A percentile compares a stretch with the other conserved stretches of the same genome.
phyloP scores from a whole-genome alignment of 345 rosid genomes.

The Rhodamnia argentea region DNA sequence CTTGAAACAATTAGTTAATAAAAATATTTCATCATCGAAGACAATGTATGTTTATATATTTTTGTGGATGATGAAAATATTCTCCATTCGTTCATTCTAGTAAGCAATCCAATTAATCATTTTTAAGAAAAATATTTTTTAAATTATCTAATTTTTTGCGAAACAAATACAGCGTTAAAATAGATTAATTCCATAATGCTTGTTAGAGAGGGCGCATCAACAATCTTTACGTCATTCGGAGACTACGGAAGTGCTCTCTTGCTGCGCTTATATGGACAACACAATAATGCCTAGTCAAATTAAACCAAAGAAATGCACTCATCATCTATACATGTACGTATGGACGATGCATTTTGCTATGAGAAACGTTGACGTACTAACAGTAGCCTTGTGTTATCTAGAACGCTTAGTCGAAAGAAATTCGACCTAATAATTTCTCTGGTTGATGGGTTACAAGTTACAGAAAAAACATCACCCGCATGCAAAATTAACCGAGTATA shows the following conservation, averaged over 20 bases:
- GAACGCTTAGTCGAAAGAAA: background rate
- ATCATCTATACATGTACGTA: background rate
- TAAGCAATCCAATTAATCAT: no score
- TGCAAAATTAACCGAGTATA: background rate
- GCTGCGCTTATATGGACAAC: background rate
- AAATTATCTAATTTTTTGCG: no score
- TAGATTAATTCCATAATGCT: background rate
- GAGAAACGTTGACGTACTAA: background rate
- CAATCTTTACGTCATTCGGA: background rate
- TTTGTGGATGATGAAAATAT: no score
- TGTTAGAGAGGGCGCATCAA: background rate
- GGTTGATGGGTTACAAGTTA: background rate
- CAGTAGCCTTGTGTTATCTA: background rate
- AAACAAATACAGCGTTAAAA: background rate
- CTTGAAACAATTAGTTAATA: no score
- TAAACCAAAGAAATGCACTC: background rate
- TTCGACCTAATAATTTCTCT: background rate
- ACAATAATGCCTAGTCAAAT: background rate
- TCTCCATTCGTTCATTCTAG: no score
- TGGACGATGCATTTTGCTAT: background rate
- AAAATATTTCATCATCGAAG: no score
- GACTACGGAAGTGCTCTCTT: background rate
- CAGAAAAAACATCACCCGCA: background rate
- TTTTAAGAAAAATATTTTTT: no score
- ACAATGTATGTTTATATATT: no score